Percentiles rank a stretch among this genome's conserved stretches.
Evolutionary conservation across 768 basidiomycete genomes (phyloP).

Genomic region (Basidioascus undulatus): DNA sequence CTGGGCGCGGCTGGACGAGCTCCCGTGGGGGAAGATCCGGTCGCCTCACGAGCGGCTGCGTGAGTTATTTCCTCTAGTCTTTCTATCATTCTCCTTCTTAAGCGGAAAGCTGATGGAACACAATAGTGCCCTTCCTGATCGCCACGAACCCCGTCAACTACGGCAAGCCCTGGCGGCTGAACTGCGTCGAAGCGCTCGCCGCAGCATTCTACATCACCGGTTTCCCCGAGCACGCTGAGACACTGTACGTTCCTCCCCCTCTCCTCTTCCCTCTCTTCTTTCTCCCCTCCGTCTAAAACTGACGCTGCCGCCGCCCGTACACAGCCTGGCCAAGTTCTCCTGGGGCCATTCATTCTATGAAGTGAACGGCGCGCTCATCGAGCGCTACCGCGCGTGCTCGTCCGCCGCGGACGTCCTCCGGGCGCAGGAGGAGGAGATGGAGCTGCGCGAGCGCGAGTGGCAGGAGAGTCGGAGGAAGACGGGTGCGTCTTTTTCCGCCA

Average conservation of each 20-base stretch:
- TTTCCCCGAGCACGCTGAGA: slow-evolving; percentile 54
- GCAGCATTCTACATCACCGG: slow-evolving; percentile 89
- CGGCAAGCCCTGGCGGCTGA: slow-evolving; percentile 86
- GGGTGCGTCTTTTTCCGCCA: too few relatives aligned
- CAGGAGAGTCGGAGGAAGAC: too few relatives aligned
- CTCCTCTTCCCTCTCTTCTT: slow-evolving; percentile 4
- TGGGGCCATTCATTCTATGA: slow-evolving; percentile 77
- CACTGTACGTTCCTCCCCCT: too few relatives aligned
- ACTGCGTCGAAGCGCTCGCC: slow-evolving; percentile 82
- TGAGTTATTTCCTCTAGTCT: slow-evolving; percentile 22
- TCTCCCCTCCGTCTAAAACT: neutral
- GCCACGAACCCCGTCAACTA: slow-evolving; percentile 96
- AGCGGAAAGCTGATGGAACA: neutral
- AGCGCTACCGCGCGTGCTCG: slow-evolving; percentile 48
- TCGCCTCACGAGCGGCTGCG: slow-evolving; percentile 77
- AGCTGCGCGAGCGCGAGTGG: slow-evolving; percentile 10
- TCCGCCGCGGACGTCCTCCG: slow-evolving; percentile 33
- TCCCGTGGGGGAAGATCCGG: slow-evolving; percentile 80
- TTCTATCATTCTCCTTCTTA: neutral
- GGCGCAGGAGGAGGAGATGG: slow-evolving; percentile 29
- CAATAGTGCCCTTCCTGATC: slow-evolving; percentile 70
- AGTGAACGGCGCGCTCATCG: slow-evolving; percentile 61
- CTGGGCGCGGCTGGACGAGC: slow-evolving; percentile 85
- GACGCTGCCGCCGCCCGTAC: too few relatives aligned
- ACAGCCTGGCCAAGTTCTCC: slow-evolving; percentile 47